These are phyloP conservation scores for Aegle marmelos DNA, from an alignment of 345 rosid genomes.

Conservation along the genomic window DNA sequence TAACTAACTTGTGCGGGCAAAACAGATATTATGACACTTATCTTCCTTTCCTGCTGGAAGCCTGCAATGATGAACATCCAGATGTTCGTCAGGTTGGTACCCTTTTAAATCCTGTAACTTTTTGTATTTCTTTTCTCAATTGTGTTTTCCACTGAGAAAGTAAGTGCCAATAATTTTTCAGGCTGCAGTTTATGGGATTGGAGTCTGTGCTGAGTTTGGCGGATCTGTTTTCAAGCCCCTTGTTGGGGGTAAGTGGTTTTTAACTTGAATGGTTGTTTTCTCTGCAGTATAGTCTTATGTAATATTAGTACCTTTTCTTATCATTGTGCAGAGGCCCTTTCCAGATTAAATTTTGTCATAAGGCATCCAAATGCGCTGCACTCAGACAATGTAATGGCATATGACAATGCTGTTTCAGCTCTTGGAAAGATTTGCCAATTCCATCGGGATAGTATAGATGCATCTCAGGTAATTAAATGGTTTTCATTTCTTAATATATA, in stretches of 20 bases:
- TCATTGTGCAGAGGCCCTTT: slow-evolving; percentile 51
- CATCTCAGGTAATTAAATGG: slow-evolving; percentile 47
- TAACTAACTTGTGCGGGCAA: background rate
- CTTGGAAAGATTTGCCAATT: slow-evolving; percentile 71
- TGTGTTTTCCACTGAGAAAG: background rate
- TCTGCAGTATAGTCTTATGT: background rate
- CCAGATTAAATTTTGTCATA: slow-evolving; percentile 52
- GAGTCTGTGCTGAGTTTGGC: slow-evolving; percentile 70
- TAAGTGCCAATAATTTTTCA: slow-evolving; percentile 16
- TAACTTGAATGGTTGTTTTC: background rate
- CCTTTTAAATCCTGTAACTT: background rate
- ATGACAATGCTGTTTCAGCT: slow-evolving; percentile 80
- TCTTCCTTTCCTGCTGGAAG: slow-evolving; percentile 67
- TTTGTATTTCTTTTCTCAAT: slow-evolving; percentile 5
- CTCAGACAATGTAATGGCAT: slow-evolving; percentile 59
- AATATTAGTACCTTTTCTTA: background rate
- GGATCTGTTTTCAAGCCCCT: slow-evolving; percentile 60
- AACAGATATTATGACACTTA: slow-evolving; percentile 63
- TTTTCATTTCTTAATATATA: background rate
- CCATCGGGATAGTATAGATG: slow-evolving; percentile 56
- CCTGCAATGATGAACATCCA: slow-evolving; percentile 57
- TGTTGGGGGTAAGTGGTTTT: slow-evolving; percentile 45
- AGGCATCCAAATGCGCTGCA: slow-evolving; percentile 53
- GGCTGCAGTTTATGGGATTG: slow-evolving; percentile 80
- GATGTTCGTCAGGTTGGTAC: slow-evolving; percentile 64